These are phyloP conservation scores for Pyrus bretschneideri DNA, from an alignment of 306 rosid species.

Conservation along the genomic window DNA sequence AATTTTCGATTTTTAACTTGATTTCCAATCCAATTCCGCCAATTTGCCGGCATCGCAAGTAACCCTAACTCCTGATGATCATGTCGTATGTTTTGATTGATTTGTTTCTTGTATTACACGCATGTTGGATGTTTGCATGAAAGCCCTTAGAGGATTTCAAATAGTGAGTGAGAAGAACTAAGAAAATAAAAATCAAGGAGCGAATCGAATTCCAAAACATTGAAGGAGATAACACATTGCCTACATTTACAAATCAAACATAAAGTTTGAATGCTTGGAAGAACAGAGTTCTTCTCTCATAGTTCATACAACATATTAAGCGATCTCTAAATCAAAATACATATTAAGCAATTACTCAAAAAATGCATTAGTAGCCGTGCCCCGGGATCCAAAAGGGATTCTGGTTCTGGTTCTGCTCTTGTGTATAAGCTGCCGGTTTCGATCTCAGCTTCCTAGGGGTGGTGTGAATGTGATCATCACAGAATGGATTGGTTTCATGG, in stretches of 20 bases:
- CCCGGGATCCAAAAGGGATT: slow-evolving; percentile 44
- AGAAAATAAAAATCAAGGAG: background rate
- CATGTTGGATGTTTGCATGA: background rate
- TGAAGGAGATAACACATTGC: background rate
- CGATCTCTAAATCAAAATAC: background rate
- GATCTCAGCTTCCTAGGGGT: slow-evolving; percentile 30
- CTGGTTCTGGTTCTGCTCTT: slow-evolving; percentile 20
- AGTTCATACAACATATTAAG: background rate
- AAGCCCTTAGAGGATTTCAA: background rate
- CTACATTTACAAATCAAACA: slow-evolving; percentile 14
- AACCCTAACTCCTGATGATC: background rate
- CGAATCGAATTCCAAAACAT: background rate
- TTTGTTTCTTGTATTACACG: background rate
- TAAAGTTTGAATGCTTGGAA: slow-evolving; percentile 7
- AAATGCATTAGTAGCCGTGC: slow-evolving; percentile 12
- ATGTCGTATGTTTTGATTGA: background rate
- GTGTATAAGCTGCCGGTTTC: slow-evolving; percentile 36
- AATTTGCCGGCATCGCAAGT: background rate
- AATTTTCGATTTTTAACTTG: background rate
- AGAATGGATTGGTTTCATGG: slow-evolving; percentile 19
- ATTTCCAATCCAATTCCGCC: too few relatives aligned
- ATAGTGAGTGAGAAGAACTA: background rate
- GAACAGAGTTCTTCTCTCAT: background rate
- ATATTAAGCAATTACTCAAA: background rate
- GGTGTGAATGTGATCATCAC: slow-evolving; percentile 14